A percentile compares a stretch with the other conserved stretches of the same genome.
Evolutionary conservation across 805 yeast species (phyloP).

Genomic region (Nakazawaea wyomingensis): DNA sequence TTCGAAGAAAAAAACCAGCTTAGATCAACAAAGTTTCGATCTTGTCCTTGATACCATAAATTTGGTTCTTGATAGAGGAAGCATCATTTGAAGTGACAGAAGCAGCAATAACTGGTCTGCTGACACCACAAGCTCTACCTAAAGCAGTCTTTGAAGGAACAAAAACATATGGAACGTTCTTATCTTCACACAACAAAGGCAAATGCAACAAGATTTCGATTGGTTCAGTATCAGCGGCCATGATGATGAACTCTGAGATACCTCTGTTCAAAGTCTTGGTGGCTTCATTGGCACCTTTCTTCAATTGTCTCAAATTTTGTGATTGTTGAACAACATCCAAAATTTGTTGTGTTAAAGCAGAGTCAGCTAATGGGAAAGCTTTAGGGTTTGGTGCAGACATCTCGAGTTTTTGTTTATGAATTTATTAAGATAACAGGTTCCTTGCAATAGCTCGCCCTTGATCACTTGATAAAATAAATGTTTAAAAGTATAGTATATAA

Average conservation of each 20-base stretch:
- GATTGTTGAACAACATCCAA: constrained; percentile 98
- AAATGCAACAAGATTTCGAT: constrained; percentile 96
- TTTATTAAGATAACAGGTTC: constrained; percentile 35
- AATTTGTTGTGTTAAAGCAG: constrained; percentile 92
- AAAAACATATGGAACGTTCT: constrained; percentile 98
- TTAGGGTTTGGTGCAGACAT: constrained; percentile 95
- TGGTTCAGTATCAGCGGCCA: constrained; percentile 99
- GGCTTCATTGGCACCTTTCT: constrained; percentile 99
- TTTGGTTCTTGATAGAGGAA: constrained; percentile 94
- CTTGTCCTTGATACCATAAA: constrained; percentile 97
- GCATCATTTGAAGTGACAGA: constrained; percentile 98
- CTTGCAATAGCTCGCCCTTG: constrained; percentile 48
- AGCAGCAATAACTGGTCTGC: constrained; percentile 99
- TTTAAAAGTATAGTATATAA: neutral
- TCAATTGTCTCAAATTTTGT: constrained; percentile 94
- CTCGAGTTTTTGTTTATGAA: neutral
- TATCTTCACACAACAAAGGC: constrained; percentile 97
- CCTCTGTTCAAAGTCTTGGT: constrained; percentile 99
- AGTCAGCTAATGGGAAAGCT: constrained; percentile 98
- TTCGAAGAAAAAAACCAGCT: constrained; percentile 14
- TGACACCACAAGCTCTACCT: constrained; percentile 99
- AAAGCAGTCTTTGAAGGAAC: constrained; percentile 98
- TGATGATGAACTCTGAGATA: constrained; percentile 96
- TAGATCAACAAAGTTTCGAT: constrained; percentile 95
- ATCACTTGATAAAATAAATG: neutral